A percentile compares a stretch with the other conserved stretches of the same genome.
These are phyloP conservation scores for Stephanodiscus minutulus DNA, from an alignment of 108 stramenopile genomes.

Conservation along the genomic window DNA sequence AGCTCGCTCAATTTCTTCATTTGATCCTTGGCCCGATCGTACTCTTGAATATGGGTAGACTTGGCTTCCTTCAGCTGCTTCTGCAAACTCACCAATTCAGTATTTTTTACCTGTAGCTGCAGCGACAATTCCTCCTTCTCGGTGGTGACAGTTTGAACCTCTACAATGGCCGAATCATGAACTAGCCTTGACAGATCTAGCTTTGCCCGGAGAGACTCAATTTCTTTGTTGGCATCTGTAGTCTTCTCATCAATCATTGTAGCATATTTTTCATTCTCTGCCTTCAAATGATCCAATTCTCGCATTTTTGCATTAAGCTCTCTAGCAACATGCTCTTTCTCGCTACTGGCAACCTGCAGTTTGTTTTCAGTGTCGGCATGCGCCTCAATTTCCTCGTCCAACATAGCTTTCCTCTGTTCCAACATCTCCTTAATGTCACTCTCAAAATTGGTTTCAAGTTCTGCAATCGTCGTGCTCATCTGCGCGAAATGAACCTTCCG, in stretches of 20 bases:
- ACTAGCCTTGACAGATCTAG: background rate
- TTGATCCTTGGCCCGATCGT: conserved; percentile 14
- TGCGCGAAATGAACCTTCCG: background rate
- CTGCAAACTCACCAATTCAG: background rate
- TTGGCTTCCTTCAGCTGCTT: conserved; percentile 7
- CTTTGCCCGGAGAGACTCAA: background rate
- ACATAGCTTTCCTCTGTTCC: background rate
- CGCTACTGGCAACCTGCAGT: background rate
- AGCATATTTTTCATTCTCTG: background rate
- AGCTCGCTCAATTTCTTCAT: background rate
- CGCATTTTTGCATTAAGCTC: background rate
- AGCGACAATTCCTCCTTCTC: conserved; percentile 8
- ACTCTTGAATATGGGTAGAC: background rate
- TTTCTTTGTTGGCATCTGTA: background rate
- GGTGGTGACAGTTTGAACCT: background rate
- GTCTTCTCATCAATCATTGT: background rate
- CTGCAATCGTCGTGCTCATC: background rate
- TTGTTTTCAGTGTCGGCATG: background rate
- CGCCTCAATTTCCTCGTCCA: background rate
- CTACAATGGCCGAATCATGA: background rate
- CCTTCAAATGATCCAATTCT: background rate
- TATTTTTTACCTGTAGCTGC: conserved; percentile 6
- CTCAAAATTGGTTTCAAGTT: background rate
- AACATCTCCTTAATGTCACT: background rate
- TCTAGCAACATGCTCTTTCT: background rate